These are phyloP conservation scores for Suillus weaverae DNA, from an alignment of 768 basidiomycete species.

Conservation along the genomic window DNA sequence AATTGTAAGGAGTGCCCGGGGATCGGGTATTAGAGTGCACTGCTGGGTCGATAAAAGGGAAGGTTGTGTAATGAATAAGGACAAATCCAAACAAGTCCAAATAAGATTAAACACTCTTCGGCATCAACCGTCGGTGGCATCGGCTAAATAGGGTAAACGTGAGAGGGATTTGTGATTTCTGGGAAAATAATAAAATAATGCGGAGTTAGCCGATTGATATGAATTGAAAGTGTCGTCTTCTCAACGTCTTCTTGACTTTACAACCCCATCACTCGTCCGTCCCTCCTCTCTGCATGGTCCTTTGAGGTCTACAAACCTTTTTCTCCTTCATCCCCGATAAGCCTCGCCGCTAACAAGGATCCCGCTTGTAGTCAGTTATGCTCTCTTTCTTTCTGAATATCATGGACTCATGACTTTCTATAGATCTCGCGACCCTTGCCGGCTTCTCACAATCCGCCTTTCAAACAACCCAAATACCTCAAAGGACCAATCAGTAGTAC, in stretches of 20 bases:
- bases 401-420: background rate
- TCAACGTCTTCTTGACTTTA: slow-evolving; percentile 9
- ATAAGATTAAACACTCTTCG: slow-evolving; percentile 4
- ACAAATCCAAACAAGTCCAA: background rate
- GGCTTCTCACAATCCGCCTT: slow-evolving; percentile 63
- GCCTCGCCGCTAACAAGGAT: slow-evolving; percentile 53
- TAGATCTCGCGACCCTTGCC: slow-evolving; percentile 95
- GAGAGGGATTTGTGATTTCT: slow-evolving; percentile 4
- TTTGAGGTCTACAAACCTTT: slow-evolving; percentile 30
- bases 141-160: slow-evolving; percentile 30
- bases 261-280: slow-evolving; percentile 9
- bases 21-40: background rate
- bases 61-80: background rate
- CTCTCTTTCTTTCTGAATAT: background rate
- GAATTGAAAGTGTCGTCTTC: slow-evolving; percentile 28
- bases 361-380: slow-evolving; percentile 46
- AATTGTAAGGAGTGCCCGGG: background rate
- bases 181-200: slow-evolving; percentile 11
- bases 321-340: slow-evolving; percentile 37
- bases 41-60: background rate
- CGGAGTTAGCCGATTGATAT: slow-evolving; percentile 32
- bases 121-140: slow-evolving; percentile 14
- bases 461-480: slow-evolving; percentile 30
- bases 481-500: slow-evolving; percentile 45
- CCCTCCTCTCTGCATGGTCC: slow-evolving; percentile 34